phyloP scores from a whole-genome alignment of 345 rosid species.

The Geranium rotundifolium region DNA sequence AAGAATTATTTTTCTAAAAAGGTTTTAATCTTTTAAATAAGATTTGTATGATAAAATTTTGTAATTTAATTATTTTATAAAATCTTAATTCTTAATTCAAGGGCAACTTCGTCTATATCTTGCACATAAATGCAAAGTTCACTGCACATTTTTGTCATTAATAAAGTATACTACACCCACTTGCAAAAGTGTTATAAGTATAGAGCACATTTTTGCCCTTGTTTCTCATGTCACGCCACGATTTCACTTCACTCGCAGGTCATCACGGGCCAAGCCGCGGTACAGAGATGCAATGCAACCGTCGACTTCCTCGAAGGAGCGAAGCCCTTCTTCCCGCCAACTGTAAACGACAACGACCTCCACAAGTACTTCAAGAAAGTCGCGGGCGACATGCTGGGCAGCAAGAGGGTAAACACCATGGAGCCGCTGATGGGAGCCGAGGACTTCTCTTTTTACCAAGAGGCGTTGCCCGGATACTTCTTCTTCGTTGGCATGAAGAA shows the following conservation, averaged over 20 bases:
- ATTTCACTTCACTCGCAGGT: conserved; percentile 32
- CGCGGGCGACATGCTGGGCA: conserved; percentile 59
- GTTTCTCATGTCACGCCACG: no score
- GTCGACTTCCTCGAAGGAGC: conserved; percentile 33
- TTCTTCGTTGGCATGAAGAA: conserved; percentile 59
- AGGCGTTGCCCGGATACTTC: conserved; percentile 61
- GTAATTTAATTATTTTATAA: no score
- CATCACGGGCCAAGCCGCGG: conserved; percentile 75
- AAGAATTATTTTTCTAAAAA: no score
- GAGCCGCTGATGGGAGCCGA: conserved; percentile 80
- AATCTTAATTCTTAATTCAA: no score
- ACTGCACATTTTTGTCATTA: no score
- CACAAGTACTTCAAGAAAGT: conserved; percentile 42
- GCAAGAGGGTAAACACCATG: conserved; percentile 35
- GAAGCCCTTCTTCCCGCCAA: conserved; percentile 57
- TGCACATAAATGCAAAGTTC: no score
- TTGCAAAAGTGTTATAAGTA: no score
- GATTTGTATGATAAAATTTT: no score
- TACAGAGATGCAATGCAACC: conserved; percentile 70
- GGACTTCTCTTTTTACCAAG: conserved; percentile 82
- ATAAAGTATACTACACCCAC: no score
- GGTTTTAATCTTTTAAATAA: no score
- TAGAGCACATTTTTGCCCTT: no score
- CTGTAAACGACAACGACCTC: conserved; percentile 46
- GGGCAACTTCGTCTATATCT: no score